Base-by-base conservation (phyloP, 257 asterid species). In the Solanum virginianum region DNA sequence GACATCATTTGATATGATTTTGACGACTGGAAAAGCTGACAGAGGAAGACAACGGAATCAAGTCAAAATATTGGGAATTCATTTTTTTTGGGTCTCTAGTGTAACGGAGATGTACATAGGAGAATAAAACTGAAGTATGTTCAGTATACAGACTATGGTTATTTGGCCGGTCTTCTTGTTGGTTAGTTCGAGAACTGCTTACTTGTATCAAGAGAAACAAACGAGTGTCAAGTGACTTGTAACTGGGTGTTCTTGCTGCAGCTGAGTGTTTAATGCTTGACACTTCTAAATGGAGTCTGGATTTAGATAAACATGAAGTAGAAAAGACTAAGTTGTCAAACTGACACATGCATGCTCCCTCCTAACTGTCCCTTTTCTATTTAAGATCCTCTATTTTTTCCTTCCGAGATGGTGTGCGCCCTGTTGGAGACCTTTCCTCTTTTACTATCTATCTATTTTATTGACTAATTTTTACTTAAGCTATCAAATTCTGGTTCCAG, bases 401-500 rank as follows among this genome's bases (percentile, higher is more conserved):
- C 59, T 17, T 79, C 29, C 29, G 26, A 54, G 83, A 79, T 79
- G 65, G 60, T 18, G 47, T 79, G 29, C 18, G 53, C 29, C 45
- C 49, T 53, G 29, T 79, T 32, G 51, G 24, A 79, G 66, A 79
- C 12, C 18, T 18, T 29, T 79, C 83, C 66, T 79, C 66, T 32
- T 14, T 79, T 79, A 29, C 47, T 79, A 77, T 53, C 83, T 53
- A 29, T 53, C 24, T 79, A 18, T 79, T 53, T 79, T 79, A 49
- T 79, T 53, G 66, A 32, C 65, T 29, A 53, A 29, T 26, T 79
- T 26, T 53, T 15, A 69, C 55, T 36, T 68, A 22, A 20, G 66
- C 57, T n/a, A 8, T 49, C 39, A 5, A 83, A 29, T 47, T 69
- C n/a, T 83, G 65, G 17, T 83, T 83, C 66, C 77, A 97, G 99